These are phyloP conservation scores for Clitoria ternatea DNA, from an alignment of 306 rosid genomes.

Conservation along the genomic window DNA sequence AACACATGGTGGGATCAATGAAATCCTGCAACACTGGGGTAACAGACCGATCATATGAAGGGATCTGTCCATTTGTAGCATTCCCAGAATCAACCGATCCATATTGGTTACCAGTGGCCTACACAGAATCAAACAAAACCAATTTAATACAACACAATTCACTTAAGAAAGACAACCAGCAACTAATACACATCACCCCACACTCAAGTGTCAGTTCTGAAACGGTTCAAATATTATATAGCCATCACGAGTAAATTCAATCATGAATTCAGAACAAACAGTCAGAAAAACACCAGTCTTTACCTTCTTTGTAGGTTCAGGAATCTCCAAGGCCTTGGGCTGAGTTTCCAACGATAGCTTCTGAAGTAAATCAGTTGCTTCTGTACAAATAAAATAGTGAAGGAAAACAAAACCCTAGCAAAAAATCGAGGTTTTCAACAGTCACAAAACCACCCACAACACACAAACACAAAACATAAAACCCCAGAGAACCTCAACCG, in stretches of 20 bases:
- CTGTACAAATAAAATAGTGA: conserved; percentile 46
- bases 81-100: conserved; percentile 74
- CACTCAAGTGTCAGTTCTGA: no score
- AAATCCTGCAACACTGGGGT: conserved; percentile 73
- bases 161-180: not conserved
- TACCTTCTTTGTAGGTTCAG: conserved; percentile 87
- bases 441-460: not conserved
- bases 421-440: not conserved
- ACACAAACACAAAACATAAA: not conserved
- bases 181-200: not conserved
- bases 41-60: conserved; percentile 62
- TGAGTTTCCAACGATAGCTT: conserved; percentile 77
- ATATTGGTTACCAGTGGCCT: conserved; percentile 65
- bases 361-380: conserved; percentile 87
- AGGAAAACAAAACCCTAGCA: conserved; percentile 36
- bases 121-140: conserved; percentile 4
- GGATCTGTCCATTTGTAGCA: conserved; percentile 68
- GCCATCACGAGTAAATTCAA: not conserved
- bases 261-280: not conserved
- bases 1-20: conserved; percentile 67
- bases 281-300: not conserved
- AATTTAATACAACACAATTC: not conserved
- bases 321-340: conserved; percentile 75
- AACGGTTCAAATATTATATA: not conserved
- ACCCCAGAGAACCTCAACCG: not conserved